Evolutionary conservation across 2,329 filamentous ascomycete genomes (phyloP).

Genomic region (Exophiala bonariae): DNA sequence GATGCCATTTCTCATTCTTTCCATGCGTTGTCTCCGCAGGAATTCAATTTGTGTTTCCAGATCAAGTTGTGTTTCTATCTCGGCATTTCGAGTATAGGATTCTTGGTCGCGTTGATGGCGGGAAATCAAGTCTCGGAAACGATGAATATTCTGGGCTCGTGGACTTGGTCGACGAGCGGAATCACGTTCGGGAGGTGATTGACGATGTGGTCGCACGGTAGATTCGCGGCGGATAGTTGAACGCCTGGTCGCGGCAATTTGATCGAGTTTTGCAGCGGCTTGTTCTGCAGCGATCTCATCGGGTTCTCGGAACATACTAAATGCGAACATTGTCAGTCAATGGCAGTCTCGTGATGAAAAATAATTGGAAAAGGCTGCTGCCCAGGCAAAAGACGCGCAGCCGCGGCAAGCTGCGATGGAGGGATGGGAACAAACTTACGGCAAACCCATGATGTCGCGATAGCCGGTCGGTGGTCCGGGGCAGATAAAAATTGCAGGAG

Average conservation of each 20-base stretch:
- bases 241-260: slow-evolving; percentile 50
- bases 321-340: slow-evolving; percentile 2
- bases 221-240: slow-evolving; percentile 59
- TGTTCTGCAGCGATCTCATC: slow-evolving; percentile 44
- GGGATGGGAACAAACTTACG: slow-evolving; percentile 37
- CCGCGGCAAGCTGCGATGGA: slow-evolving; percentile 19
- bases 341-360: slow-evolving; percentile 21
- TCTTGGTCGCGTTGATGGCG: background rate
- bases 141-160: background rate
- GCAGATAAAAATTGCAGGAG: slow-evolving; percentile 1
- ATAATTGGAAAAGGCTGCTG: slow-evolving; percentile 3
- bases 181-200: slow-evolving; percentile 7
- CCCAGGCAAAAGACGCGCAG: slow-evolving; percentile 11
- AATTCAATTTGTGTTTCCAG: slow-evolving; percentile 22
- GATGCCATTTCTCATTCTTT: background rate
- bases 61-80: slow-evolving; percentile 10
- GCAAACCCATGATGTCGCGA: slow-evolving; percentile 47
- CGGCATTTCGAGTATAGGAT: background rate
- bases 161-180: background rate
- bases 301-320: slow-evolving; percentile 57
- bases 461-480: no score
- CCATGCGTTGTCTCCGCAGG: slow-evolving; percentile 7
- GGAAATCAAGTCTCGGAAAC: background rate
- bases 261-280: slow-evolving; percentile 51
- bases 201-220: slow-evolving; percentile 30